Base-by-base conservation (phyloP, 23 red algal species). In the Agarophyton chilense region DNA sequence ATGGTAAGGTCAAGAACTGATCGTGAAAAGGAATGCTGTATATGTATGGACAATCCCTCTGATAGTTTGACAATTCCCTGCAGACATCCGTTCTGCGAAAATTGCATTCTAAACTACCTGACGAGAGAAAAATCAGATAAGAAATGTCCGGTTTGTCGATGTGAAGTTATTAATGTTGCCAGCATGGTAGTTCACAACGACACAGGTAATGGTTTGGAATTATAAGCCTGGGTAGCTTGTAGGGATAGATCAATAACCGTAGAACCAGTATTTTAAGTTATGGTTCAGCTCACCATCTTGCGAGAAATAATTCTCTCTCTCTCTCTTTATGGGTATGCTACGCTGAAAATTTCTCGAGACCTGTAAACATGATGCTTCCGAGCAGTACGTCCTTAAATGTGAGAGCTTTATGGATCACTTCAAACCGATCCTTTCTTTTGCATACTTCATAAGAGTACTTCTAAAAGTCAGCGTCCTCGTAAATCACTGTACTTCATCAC, bases 121-220 rank as follows among this genome's bases (percentile, higher is more conserved):
- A 49, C 63, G 16, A 60, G 85, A 63, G 36, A 72, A 61, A 66
- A 71, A 13, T 25, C 68, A n/a, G 68, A 43, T 16, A 53, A 77
- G 46, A 72, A 55, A 10, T 89, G 85, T 36, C 85, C 85, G 22
- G 45, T 78, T 64, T 89, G 85, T 78, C 44, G 77, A 58, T 80
- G 32, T 5, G 51, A 80, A 35, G 33, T 80, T 41, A 74, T 39
- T 12, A 74, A 74, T 49, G 68, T 74, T 47, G 68, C 38, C 4
- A 46, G 68, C 21, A 74, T 74, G 68, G 68, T 49, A 21, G 24
- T 74, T 45, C 68, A 74, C 21, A 17, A 25, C 17, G 31, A 18
- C 60, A 2, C 4, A 17, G 25, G 25, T 16, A 33, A 36, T 7
- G 1, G 55, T 28, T 21, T 13, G 45, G 7, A 49, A 49, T 49